Evolutionary conservation across 257 asterid species (phyloP).

Genomic region (Echium plantagineum): DNA sequence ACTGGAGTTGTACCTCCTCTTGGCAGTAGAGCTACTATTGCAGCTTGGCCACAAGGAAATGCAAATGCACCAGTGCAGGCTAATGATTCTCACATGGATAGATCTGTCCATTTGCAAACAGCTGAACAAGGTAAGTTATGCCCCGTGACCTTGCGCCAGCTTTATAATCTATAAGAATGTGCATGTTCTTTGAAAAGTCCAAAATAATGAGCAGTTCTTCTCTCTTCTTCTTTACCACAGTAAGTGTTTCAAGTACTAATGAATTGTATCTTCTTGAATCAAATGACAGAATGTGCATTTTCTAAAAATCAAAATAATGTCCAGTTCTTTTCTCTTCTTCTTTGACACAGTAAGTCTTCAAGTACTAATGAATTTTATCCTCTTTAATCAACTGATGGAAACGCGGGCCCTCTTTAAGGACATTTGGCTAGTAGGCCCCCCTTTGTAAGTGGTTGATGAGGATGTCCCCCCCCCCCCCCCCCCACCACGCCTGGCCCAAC

Average conservation of each 20-base stretch:
- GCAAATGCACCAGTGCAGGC: conserved; percentile 25
- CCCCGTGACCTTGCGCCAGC: neutral
- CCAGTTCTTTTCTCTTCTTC: too few relatives aligned
- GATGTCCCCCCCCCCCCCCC: too few relatives aligned
- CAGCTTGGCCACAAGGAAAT: conserved; percentile 70
- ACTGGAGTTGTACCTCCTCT: conserved; percentile 46
- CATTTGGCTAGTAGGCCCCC: neutral
- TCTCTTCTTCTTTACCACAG: neutral
- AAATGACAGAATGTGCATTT: too few relatives aligned
- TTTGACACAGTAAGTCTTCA: too few relatives aligned
- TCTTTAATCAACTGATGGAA: too few relatives aligned
- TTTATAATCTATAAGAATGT: neutral
- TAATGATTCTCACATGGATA: conserved; percentile 18
- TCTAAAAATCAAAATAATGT: too few relatives aligned
- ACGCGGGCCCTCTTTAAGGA: neutral
- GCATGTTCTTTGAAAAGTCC: neutral
- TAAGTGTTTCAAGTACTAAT: neutral
- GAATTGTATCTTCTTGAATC: too few relatives aligned
- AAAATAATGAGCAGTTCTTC: neutral
- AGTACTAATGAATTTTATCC: too few relatives aligned
- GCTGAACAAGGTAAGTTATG: conserved; percentile 32
- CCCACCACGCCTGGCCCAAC: too few relatives aligned
- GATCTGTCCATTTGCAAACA: conserved; percentile 24
- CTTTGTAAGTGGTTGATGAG: too few relatives aligned
- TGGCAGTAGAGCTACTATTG: conserved; percentile 60